Base-by-base conservation (phyloP, 306 rosid genomes). In the Cicer pinnatifidum region DNA sequence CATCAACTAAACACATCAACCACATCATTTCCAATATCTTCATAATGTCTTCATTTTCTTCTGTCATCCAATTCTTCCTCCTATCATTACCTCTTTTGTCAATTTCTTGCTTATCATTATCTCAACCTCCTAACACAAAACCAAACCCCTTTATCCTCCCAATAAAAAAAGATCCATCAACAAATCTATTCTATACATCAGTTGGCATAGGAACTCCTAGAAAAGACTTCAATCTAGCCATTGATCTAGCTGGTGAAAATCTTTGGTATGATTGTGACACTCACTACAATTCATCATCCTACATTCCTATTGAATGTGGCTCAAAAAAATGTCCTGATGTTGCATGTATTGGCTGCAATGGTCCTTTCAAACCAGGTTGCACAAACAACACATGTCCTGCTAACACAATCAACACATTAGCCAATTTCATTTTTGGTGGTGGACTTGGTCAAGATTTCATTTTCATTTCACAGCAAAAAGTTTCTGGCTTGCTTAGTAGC, bases 321-420 rank as follows among this genome's bases (percentile, higher is more conserved):
- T 75, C 87, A 17, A 56, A 57, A 11, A 3, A 7, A 70, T 87
- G 88, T 69, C 76, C 82, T 0, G 38, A 17, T 2, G 0, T 48
- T 8, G 61, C 7, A 2, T 82, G 86, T 16, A 0, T 11, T 11
- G 68, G 77, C 28, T 82, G 84, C 72, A 35, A 23, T 39, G 72
- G 86, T n/a, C 80, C 84, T n/a, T 77, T 38, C 51, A 76, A 52
- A 65, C 83, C 89, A 15, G 86, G 85, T 15, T 82, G 85, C 78
- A 53, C 81, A 35, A 71, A 82, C 6, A 61, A 70, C 57, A 82
- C 83, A 0, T 87, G 88, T 51, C 16, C 47, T 33, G 9, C 71
- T 8, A 1, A 9, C 0, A 7, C 71, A 39, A 8, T 20, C 37
- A 81, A 72, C 28, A 45, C 69, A 5, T 28, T 53, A 4, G 82